phyloP scores from a whole-genome alignment of 768 basidiomycete genomes.

The Pisolithus microcarpus region DNA sequence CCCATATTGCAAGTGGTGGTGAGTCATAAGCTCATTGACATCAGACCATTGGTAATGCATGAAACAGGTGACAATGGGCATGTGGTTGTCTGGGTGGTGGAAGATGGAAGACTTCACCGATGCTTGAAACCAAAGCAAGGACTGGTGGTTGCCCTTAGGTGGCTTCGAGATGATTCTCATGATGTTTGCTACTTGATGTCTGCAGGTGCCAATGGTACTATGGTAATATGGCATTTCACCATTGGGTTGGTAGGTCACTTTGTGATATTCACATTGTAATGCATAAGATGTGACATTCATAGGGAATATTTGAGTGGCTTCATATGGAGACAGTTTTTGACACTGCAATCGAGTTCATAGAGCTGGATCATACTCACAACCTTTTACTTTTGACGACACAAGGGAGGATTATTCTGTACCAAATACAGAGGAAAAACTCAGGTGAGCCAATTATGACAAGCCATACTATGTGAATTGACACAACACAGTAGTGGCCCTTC shows the following conservation, averaged over 20 bases:
- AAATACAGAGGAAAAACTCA: neutral
- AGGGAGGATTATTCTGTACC: neutral
- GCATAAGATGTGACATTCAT: too few species aligned
- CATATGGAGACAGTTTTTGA: neutral
- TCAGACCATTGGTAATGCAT: neutral
- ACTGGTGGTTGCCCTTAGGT: neutral
- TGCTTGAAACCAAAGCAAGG: constrained; percentile 1
- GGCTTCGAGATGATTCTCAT: neutral
- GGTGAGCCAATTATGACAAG: neutral
- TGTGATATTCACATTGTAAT: neutral
- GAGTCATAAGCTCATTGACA: neutral
- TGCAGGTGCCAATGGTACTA: constrained; percentile 2
- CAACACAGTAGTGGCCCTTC: neutral
- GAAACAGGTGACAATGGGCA: constrained; percentile 2
- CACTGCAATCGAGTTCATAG: neutral
- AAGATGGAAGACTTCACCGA: neutral
- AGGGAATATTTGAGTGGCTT: neutral
- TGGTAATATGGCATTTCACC: neutral
- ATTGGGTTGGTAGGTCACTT: neutral
- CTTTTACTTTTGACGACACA: neutral
- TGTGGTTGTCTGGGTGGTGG: neutral
- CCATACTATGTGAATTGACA: too few species aligned
- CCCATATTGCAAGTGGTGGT: neutral
- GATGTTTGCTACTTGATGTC: neutral
- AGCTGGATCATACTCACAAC: neutral